Conservation (phyloP, 345 rosid genomes). For the Adansonia digitata region DNA sequence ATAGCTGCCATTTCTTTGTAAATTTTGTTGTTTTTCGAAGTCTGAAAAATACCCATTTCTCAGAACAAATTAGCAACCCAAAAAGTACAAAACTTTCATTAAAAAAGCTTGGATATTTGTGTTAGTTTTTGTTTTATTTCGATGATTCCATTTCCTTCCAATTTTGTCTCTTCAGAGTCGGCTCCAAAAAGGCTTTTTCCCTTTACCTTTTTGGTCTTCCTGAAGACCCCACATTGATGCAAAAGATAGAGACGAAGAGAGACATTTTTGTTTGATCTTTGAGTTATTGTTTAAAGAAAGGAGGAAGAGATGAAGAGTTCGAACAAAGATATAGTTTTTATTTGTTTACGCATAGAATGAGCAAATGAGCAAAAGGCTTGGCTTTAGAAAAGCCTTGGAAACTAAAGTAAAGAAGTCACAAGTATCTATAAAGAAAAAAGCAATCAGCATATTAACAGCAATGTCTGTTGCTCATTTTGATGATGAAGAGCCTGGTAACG, state of each 20-base stretch:
- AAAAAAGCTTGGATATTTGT: neutral
- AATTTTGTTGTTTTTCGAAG: neutral
- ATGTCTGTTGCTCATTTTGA: slow-evolving; percentile 94
- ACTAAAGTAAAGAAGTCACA: slow-evolving; percentile 9
- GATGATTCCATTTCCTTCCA: slow-evolving; percentile 10
- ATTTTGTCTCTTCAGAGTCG: slow-evolving; percentile 1
- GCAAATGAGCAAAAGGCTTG: slow-evolving; percentile 24
- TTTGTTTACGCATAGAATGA: slow-evolving; percentile 24
- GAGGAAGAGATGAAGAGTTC: slow-evolving; percentile 17
- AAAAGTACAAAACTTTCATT: neutral
- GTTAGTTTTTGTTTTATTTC: neutral
- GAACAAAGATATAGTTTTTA: neutral
- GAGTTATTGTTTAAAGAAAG: slow-evolving; percentile 18
- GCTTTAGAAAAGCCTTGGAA: slow-evolving; percentile 38
- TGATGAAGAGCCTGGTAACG: slow-evolving; percentile 45
- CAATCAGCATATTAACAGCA: slow-evolving; percentile 29
- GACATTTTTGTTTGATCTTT: slow-evolving; percentile 6
- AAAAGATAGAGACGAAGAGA: neutral
- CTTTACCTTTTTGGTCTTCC: slow-evolving; percentile 13
- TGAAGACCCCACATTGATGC: slow-evolving; percentile 13
- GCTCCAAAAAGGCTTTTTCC: slow-evolving; percentile 1
- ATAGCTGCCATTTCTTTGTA: slow-evolving; percentile 4
- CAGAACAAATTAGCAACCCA: neutral
- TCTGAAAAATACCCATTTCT: slow-evolving; percentile 9
- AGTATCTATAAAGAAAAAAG: slow-evolving; percentile 38